phyloP scores from a whole-genome alignment of 768 basidiomycete species.

The Mycena rebaudengoi region DNA sequence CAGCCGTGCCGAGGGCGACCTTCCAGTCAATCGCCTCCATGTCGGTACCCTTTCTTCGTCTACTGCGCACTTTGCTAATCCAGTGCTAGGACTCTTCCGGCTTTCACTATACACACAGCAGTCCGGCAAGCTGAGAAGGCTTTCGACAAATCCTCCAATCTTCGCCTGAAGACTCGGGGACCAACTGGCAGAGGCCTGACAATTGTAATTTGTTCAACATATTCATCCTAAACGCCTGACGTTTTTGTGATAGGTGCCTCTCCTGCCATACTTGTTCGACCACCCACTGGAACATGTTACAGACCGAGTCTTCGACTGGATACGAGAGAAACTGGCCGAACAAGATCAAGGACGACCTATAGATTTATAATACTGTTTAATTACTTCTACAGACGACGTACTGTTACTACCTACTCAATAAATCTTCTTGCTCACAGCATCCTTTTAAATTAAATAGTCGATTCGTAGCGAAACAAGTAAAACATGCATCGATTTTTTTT shows the following conservation, averaged over 20 bases:
- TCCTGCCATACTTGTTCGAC: constrained; percentile 80
- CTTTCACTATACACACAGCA: constrained; percentile 85
- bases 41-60: constrained; percentile 48
- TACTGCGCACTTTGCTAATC: neutral
- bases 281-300: constrained; percentile 80
- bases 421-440: too few relatives aligned
- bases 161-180: constrained; percentile 73
- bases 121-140: constrained; percentile 78
- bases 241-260: constrained; percentile 50
- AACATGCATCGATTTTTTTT: too few relatives aligned
- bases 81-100: constrained; percentile 74
- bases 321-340: constrained; percentile 63
- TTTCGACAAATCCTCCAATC: constrained; percentile 66
- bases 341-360: constrained; percentile 44
- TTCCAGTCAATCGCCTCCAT: constrained; percentile 88
- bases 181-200: constrained; percentile 79
- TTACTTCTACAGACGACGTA: too few relatives aligned
- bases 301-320: constrained; percentile 75
- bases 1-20: constrained; percentile 76
- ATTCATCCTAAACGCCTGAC: neutral
- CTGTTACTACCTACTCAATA: too few relatives aligned
- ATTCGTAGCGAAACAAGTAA: too few relatives aligned
- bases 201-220: too few relatives aligned
- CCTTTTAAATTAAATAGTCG: too few relatives aligned
- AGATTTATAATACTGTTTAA: constrained; percentile 24